Evolutionary conservation across 169 alveolate genomes (phyloP), one percentile per base, ranked within the genome.

Genomic region (Plasmodium fragile): DNA sequence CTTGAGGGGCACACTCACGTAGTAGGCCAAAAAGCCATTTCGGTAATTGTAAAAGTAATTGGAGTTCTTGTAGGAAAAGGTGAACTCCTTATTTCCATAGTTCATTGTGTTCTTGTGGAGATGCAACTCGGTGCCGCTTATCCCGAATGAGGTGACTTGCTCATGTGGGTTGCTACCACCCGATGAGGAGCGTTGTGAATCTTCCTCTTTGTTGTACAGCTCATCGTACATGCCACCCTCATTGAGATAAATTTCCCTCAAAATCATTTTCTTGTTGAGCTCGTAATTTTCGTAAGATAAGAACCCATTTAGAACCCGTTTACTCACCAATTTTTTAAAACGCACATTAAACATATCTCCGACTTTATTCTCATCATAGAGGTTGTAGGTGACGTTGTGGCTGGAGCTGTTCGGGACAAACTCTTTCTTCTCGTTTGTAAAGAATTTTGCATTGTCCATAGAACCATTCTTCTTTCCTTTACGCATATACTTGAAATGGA

Each of bases 1-100:
- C n/a, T 52, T 73, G 30, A 85, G 65, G 0, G 93, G 93, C 1
- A 85, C 71, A 43, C 93, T 85, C 6, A 85, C 93, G 43, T 85
- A 85, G 22, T 73, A 85, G 0, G 83, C 78, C 41, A 85, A 36
- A 2, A 85, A 85, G 2, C 93, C 93, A 53, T 85, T 85, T 85
- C 79, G 34, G 6, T 73, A 75, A 8, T 32, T n/a, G 65, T 75
- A 85, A 18, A 73, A 85, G 49, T n/a, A 85, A 25, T 85, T 85
- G 0, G 93, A 85, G 41, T 85, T 85, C 10, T 73, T 43, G 39
- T 85, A 85, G 2, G 93, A 49, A 73, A 85, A 85, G 0, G 93
- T 85, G 80, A 49, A 75, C 4, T 85, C 93, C 53, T 85, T 52
- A 45, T 69, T 85, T 34, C 41, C 18, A 49, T 85, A 73, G 69